Percentiles rank a stretch among this genome's conserved stretches.
phyloP scores from a whole-genome alignment of 1,139 yeast species.

The Neolecta irregularis region DNA sequence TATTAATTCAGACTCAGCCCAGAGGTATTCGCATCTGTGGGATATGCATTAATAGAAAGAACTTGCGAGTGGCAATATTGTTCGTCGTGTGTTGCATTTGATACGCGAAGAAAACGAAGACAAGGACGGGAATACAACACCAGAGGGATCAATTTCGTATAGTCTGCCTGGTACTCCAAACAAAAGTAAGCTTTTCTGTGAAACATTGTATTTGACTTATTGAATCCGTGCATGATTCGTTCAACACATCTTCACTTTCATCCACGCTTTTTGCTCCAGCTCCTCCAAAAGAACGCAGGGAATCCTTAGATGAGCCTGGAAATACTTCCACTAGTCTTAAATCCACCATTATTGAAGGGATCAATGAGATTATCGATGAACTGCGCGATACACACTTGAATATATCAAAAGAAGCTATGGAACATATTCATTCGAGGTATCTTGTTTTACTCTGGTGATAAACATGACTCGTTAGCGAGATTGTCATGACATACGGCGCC shows the following conservation, averaged over 20 bases:
- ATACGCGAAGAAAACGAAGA: constrained; percentile 76
- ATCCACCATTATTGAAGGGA: constrained; percentile 84
- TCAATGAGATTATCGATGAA: constrained; percentile 84
- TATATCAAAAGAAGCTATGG: constrained; percentile 77
- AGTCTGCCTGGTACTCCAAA: too few species aligned
- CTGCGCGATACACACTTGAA: constrained; percentile 80
- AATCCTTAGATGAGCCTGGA: too few species aligned
- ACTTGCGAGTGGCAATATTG: constrained; percentile 77
- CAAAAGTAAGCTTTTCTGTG: too few species aligned
- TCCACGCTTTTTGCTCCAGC: too few species aligned
- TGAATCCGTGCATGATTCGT: too few species aligned
- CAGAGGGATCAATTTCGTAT: too few species aligned
- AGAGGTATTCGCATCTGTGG: constrained; percentile 15
- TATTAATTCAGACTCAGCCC: constrained; percentile 30
- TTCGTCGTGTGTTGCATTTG: constrained; percentile 74
- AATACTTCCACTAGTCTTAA: too few species aligned
- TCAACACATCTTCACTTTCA: too few species aligned
- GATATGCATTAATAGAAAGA: constrained; percentile 30
- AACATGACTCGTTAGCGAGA: constrained; percentile 32
- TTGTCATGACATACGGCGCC: constrained; percentile 85
- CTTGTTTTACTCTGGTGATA: not conserved
- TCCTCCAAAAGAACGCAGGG: too few species aligned
- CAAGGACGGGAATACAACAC: constrained; percentile 21
- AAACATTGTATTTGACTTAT: too few species aligned
- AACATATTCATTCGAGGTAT: constrained; percentile 74